phyloP scores from a whole-genome alignment of 768 basidiomycete genomes.

The Leccinum uliginosum region DNA sequence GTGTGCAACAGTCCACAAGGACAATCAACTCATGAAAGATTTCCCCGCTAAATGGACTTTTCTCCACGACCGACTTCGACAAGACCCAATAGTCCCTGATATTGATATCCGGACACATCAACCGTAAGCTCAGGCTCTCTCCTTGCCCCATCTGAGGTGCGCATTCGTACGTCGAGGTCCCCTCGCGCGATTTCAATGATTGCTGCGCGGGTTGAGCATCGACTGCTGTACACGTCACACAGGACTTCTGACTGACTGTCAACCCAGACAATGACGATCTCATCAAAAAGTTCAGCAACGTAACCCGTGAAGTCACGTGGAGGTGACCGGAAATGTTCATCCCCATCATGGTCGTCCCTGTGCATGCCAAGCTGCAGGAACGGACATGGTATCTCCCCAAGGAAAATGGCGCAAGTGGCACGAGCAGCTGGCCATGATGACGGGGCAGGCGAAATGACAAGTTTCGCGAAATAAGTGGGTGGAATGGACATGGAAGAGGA shows the following conservation, averaged over 20 bases:
- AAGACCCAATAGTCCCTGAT: slow-evolving; percentile 88
- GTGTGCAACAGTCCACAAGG: slow-evolving; percentile 74
- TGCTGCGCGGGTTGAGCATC: slow-evolving; percentile 85
- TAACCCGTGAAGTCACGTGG: slow-evolving; percentile 87
- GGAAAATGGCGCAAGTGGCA: slow-evolving; percentile 96
- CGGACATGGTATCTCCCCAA: slow-evolving; percentile 78
- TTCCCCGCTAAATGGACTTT: slow-evolving; percentile 95
- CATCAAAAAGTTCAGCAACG: slow-evolving; percentile 89
- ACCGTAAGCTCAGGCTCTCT: slow-evolving; percentile 93
- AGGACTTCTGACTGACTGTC: slow-evolving; percentile 89
- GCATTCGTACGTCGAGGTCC: slow-evolving; percentile 94
- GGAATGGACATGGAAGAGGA: slow-evolving; percentile 99
- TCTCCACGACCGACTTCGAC: slow-evolving; percentile 93
- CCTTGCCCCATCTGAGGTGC: slow-evolving; percentile 96
- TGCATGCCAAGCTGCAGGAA: slow-evolving; percentile 89
- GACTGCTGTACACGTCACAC: slow-evolving; percentile 90
- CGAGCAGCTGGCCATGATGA: slow-evolving; percentile 96
- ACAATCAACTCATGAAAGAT: slow-evolving; percentile 98
- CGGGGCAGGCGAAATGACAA: slow-evolving; percentile 85
- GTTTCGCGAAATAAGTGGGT: slow-evolving; percentile 69
- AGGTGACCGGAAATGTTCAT: slow-evolving; percentile 91
- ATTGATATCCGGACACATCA: slow-evolving; percentile 89
- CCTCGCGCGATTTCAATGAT: slow-evolving; percentile 96
- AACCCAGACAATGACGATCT: slow-evolving; percentile 64
- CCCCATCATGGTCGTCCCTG: slow-evolving; percentile 90